Evolutionary conservation across 2,329 filamentous ascomycete genomes (phyloP).

Genomic region (Fusarium sp.): DNA sequence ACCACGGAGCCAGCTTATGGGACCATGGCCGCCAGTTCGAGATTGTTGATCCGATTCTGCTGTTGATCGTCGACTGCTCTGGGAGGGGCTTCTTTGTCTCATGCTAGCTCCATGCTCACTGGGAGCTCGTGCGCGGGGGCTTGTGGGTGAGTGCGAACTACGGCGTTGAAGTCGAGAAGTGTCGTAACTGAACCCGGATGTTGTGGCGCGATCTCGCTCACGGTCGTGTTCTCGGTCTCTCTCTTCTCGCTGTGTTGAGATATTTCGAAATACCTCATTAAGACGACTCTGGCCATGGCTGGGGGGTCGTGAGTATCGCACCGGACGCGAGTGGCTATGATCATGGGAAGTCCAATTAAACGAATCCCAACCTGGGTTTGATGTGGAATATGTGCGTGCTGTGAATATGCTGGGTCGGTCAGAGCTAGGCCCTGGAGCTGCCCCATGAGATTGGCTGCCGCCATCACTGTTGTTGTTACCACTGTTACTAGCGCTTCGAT

Average conservation of each 20-base stretch:
- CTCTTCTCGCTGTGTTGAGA: slow-evolving; percentile 47
- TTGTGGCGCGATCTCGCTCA: slow-evolving; percentile 37
- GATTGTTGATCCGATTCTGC: slow-evolving; percentile 48
- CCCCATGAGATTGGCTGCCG: slow-evolving; percentile 26
- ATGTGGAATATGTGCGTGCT: slow-evolving; percentile 2
- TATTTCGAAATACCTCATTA: slow-evolving; percentile 49
- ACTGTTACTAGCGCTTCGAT: slow-evolving; percentile 29
- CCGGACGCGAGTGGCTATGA: slow-evolving; percentile 26
- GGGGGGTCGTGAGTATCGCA: slow-evolving; percentile 42
- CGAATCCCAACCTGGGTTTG: slow-evolving; percentile 5
- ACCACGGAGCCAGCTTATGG: slow-evolving; percentile 59
- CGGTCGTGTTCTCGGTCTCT: slow-evolving; percentile 43
- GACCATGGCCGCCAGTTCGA: slow-evolving; percentile 51
- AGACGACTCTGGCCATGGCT: slow-evolving; percentile 47
- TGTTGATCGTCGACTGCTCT: slow-evolving; percentile 49
- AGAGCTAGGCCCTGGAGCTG: slow-evolving; percentile 22
- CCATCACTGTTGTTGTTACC: slow-evolving; percentile 10
- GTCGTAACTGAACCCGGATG: slow-evolving; percentile 49
- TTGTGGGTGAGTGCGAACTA: slow-evolving; percentile 55
- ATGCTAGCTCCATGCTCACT: slow-evolving; percentile 50
- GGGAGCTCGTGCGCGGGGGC: slow-evolving; percentile 47
- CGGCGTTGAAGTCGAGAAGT: slow-evolving; percentile 53
- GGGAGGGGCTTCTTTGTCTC: slow-evolving; percentile 56
- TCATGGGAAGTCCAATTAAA: background rate
- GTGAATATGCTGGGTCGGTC: slow-evolving; percentile 22